These are phyloP conservation scores for Sphagnum magellanicum DNA, from an alignment of 228 moss, liverwort and hornwort genomes.

Conservation along the genomic window DNA sequence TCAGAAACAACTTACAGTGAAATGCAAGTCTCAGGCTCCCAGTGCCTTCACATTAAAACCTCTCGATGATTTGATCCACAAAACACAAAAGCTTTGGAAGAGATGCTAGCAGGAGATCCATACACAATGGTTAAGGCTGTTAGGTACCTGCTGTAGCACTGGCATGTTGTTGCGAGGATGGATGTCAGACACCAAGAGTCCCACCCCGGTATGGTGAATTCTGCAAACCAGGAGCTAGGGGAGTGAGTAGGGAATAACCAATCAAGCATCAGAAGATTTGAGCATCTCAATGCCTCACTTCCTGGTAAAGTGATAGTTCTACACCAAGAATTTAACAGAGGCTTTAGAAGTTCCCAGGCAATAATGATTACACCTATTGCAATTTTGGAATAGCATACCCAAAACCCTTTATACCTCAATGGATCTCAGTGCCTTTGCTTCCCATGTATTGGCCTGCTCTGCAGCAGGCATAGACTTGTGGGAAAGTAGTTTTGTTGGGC, in stretches of 20 bases:
- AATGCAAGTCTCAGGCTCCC: no score
- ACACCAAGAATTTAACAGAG: neutral
- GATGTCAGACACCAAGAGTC: neutral
- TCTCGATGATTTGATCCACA: no score
- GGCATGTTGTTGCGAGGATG: neutral
- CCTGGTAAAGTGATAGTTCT: neutral
- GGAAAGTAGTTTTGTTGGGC: neutral
- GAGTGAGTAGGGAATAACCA: no score
- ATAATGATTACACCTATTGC: neutral
- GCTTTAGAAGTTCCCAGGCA: neutral
- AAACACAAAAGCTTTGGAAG: no score
- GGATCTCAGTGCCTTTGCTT: neutral
- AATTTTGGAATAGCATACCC: neutral
- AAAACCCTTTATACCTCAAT: neutral
- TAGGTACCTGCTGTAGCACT: neutral
- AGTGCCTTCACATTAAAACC: no score
- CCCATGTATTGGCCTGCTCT: slow-evolving; percentile 1
- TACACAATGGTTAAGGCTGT: neutral
- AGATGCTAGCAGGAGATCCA: neutral
- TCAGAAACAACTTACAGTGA: no score
- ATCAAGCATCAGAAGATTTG: neutral
- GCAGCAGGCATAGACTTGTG: neutral
- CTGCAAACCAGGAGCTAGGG: no score
- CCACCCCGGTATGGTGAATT: neutral
- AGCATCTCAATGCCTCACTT: neutral